phyloP scores from a whole-genome alignment of 176 grass and related monocot species.

The Cymbopogon citratus region DNA sequence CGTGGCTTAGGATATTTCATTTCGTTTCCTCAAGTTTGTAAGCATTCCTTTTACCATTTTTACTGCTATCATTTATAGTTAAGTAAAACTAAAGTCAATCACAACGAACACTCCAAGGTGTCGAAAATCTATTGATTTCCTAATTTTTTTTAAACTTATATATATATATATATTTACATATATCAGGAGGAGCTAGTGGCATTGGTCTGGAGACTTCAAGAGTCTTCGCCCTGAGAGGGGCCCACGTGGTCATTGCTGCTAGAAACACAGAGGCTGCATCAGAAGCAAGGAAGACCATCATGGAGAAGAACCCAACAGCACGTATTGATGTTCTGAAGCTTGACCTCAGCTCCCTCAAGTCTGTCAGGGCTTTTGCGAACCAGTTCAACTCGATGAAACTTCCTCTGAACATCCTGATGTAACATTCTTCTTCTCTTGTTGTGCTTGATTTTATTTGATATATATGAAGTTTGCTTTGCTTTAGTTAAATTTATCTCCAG shows the following conservation, averaged over 20 bases:
- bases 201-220: slow-evolving; percentile 89
- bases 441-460: background rate
- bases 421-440: slow-evolving; percentile 23
- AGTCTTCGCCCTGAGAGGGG: slow-evolving; percentile 84
- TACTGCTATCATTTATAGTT: background rate
- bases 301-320: slow-evolving; percentile 39
- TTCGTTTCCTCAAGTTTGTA: background rate
- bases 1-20: too few species aligned
- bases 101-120: background rate
- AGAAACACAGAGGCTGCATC: slow-evolving; percentile 91
- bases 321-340: slow-evolving; percentile 64
- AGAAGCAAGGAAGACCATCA: slow-evolving; percentile 53
- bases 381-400: slow-evolving; percentile 76
- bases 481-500: background rate
- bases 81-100: slow-evolving; percentile 5
- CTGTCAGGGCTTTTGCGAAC: slow-evolving; percentile 58
- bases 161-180: too few species aligned
- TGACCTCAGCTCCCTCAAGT: slow-evolving; percentile 88
- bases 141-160: background rate
- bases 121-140: background rate
- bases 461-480: background rate
- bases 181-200: slow-evolving; percentile 72
- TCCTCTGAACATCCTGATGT: slow-evolving; percentile 95
- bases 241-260: slow-evolving; percentile 79
- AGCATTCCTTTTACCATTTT: slow-evolving; percentile 7